Evolutionary conservation across 495 filamentous ascomycete species (phyloP).

Genomic region (Hypoxylon intermedium): DNA sequence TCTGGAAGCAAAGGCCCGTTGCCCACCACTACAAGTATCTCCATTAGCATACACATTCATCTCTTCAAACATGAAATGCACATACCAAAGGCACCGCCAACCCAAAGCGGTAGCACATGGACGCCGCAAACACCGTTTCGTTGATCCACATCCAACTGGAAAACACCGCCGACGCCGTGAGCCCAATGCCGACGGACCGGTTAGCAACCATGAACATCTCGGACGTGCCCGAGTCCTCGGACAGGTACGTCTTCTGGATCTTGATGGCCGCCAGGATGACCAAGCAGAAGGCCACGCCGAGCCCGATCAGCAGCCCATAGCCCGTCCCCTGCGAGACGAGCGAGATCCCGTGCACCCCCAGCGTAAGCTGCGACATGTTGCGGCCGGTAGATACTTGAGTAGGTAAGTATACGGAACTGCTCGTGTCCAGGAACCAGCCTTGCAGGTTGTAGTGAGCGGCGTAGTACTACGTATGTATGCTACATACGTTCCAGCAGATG

Average conservation of each 20-base stretch:
- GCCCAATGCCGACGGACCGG: constrained; percentile 79
- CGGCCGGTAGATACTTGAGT: neutral
- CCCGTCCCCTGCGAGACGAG: constrained; percentile 61
- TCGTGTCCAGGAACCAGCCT: too few relatives aligned
- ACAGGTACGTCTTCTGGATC: constrained; percentile 73
- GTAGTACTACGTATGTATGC: neutral
- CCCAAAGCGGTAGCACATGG: constrained; percentile 81
- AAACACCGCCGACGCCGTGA: constrained; percentile 82
- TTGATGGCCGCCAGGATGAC: constrained; percentile 67
- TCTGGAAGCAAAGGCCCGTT: constrained; percentile 62
- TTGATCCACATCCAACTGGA: constrained; percentile 85
- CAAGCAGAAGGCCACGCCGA: constrained; percentile 67
- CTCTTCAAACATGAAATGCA: neutral
- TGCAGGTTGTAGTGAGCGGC: too few relatives aligned
- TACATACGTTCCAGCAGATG: neutral
- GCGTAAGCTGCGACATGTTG: constrained; percentile 24
- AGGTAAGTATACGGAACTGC: too few relatives aligned
- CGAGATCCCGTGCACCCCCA: constrained; percentile 30
- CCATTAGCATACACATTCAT: constrained; percentile 9
- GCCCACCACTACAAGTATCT: constrained; percentile 66
- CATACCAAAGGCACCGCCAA: constrained; percentile 74
- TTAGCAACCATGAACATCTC: constrained; percentile 90
- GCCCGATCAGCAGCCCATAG: constrained; percentile 74
- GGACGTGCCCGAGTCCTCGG: constrained; percentile 80
- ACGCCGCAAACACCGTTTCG: constrained; percentile 70